Conservation (phyloP, 257 asterid species). For the Solanum virginianum region DNA sequence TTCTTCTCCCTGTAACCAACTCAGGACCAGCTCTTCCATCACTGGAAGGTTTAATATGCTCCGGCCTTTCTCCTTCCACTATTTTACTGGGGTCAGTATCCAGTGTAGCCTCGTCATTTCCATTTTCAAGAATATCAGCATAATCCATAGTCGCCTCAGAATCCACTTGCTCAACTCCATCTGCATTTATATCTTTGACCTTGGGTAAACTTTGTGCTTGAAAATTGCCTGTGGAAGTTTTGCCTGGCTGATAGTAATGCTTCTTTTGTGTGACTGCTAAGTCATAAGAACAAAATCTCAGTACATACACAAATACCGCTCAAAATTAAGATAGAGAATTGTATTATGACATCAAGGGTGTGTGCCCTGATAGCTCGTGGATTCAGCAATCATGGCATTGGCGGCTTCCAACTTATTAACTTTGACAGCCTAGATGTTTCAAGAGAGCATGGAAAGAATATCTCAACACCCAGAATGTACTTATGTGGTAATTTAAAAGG, state of each 20-base stretch:
- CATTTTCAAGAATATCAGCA: slow-evolving; percentile 18
- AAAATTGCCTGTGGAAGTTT: slow-evolving; percentile 11
- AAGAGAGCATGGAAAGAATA: not conserved
- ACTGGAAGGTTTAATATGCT: slow-evolving; percentile 23
- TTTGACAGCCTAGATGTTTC: not conserved
- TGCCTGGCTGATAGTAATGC: slow-evolving; percentile 18
- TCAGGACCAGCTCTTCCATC: slow-evolving; percentile 22
- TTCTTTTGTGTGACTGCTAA: slow-evolving; percentile 42
- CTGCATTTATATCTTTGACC: slow-evolving; percentile 18
- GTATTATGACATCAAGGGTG: not conserved
- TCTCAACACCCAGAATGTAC: not conserved
- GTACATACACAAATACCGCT: not conserved
- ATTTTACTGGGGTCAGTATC: slow-evolving; percentile 21
- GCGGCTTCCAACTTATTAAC: not conserved
- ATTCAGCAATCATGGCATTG: not conserved
- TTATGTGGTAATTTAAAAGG: not conserved
- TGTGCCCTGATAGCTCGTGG: not conserved
- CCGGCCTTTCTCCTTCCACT: slow-evolving; percentile 14
- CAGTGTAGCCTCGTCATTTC: slow-evolving; percentile 21
- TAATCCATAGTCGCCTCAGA: not conserved
- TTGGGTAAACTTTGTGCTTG: slow-evolving; percentile 25
- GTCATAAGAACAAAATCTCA: not conserved
- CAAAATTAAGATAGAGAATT: not conserved
- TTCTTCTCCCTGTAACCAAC: slow-evolving; percentile 45
- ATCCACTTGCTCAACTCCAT: not conserved